Conservation (phyloP, 495 filamentous ascomycete species). For the Tuber calosporum region DNA sequence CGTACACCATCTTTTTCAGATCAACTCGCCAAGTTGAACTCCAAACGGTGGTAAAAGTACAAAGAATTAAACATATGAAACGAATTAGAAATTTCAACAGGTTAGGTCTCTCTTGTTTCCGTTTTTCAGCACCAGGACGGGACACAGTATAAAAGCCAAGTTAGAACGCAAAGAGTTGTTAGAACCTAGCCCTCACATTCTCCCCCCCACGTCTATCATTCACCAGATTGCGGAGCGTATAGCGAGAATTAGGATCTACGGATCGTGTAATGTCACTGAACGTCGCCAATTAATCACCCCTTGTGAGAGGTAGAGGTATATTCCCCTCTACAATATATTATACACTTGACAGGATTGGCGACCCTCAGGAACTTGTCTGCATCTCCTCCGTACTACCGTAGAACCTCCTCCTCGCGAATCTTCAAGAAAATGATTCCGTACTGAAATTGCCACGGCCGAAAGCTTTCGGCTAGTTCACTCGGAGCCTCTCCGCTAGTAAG, state of each 20-base stretch:
- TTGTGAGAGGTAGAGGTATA: slow-evolving; percentile 50
- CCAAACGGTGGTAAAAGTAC: too few relatives aligned
- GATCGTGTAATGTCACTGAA: slow-evolving; percentile 53
- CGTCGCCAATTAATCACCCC: slow-evolving; percentile 45
- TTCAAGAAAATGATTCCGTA: slow-evolving; percentile 56
- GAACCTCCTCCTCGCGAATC: slow-evolving; percentile 10
- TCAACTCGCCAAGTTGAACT: too few relatives aligned
- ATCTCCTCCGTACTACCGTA: slow-evolving; percentile 38
- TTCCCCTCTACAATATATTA: slow-evolving; percentile 45
- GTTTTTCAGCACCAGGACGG: background rate
- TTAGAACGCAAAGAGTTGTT: background rate
- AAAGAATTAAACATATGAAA: too few relatives aligned
- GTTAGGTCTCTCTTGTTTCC: background rate
- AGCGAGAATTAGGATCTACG: slow-evolving; percentile 45
- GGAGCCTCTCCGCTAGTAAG: slow-evolving; percentile 49
- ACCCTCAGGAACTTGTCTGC: slow-evolving; percentile 11
- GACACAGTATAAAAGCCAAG: background rate
- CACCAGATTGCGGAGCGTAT: background rate
- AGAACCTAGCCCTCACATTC: background rate
- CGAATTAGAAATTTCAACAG: too few relatives aligned
- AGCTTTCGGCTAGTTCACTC: slow-evolving; percentile 51
- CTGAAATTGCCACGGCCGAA: slow-evolving; percentile 46
- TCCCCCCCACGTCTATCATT: background rate
- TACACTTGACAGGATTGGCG: background rate
- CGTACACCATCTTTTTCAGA: too few relatives aligned